Evolutionary conservation across 495 filamentous ascomycete genomes (phyloP).

Genomic region (Penicillium parvum): DNA sequence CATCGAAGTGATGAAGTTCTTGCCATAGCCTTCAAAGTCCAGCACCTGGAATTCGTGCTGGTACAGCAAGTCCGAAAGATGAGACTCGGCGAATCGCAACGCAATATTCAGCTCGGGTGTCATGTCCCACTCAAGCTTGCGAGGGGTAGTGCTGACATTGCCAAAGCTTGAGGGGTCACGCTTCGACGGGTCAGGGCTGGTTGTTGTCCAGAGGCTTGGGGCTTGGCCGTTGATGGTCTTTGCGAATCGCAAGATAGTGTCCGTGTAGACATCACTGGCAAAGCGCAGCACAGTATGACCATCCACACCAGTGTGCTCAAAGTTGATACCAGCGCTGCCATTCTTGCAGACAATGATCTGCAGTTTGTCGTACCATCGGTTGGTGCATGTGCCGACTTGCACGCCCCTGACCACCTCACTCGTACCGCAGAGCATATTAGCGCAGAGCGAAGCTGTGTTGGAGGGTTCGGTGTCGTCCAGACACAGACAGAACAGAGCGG

Average conservation of each 20-base stretch:
- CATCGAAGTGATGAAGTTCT: conserved; percentile 96
- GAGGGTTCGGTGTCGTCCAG: conserved; percentile 86
- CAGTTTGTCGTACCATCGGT: conserved; percentile 98
- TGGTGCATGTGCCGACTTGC: conserved; percentile 95
- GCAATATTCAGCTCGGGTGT: conserved; percentile 86
- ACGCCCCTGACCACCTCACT: conserved; percentile 88
- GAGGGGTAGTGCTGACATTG: conserved; percentile 88
- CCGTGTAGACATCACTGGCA: conserved; percentile 93
- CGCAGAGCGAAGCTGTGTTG: conserved; percentile 74
- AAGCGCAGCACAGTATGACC: conserved; percentile 96
- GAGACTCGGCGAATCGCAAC: conserved; percentile 89
- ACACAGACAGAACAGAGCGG: conserved; percentile 86
- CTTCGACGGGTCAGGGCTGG: conserved; percentile 87
- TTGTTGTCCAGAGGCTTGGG: conserved; percentile 85
- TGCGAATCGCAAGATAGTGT: conserved; percentile 95
- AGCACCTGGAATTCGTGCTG: conserved; percentile 95
- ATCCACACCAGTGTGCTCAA: conserved; percentile 97
- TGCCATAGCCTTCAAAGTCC: conserved; percentile 85
- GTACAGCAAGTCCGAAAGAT: conserved; percentile 89
- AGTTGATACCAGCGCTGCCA: conserved; percentile 96
- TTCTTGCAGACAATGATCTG: conserved; percentile 99
- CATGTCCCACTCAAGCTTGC: conserved; percentile 98
- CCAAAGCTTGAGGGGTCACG: conserved; percentile 92
- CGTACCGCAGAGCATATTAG: conserved; percentile 97
- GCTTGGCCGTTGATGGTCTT: conserved; percentile 94